Conservation (phyloP, 192 early-diverging fungal species). For the Lunasporangiospora selenospora region DNA sequence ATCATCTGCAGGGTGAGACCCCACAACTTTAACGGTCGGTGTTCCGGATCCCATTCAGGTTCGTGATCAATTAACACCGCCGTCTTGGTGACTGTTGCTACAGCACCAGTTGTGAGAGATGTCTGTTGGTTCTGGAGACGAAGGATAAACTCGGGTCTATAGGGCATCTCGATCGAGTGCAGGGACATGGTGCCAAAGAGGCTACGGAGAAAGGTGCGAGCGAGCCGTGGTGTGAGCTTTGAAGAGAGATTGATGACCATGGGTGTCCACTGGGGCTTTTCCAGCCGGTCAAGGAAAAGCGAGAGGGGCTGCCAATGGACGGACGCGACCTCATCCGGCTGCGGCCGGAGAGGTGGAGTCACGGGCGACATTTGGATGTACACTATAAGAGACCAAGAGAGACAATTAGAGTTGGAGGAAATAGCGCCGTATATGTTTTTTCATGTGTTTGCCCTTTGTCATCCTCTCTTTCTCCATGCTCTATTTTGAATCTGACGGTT, state of each 20-base stretch:
- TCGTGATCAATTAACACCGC: constrained; percentile 20
- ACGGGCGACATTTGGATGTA: constrained; percentile 51
- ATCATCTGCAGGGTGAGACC: constrained; percentile 55
- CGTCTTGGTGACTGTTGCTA: neutral
- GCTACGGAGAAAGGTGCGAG: constrained; percentile 39
- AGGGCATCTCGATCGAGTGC: constrained; percentile 50
- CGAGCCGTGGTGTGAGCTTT: constrained; percentile 44
- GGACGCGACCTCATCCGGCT: constrained; percentile 49
- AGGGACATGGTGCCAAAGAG: constrained; percentile 49
- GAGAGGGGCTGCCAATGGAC: constrained; percentile 51
- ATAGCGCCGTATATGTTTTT: too few relatives aligned
- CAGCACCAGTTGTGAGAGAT: too few relatives aligned
- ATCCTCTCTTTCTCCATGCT: too few relatives aligned
- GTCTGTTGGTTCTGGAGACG: constrained; percentile 1
- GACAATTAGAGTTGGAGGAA: neutral
- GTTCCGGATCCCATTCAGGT: constrained; percentile 43
- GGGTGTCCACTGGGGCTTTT: constrained; percentile 47
- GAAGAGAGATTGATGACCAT: constrained; percentile 50
- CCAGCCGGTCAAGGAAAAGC: constrained; percentile 43
- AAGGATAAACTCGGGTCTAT: constrained; percentile 38
- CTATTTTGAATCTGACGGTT: too few relatives aligned
- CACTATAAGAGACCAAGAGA: constrained; percentile 20
- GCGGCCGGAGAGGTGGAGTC: constrained; percentile 44
- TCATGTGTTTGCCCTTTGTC: too few relatives aligned
- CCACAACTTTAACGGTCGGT: constrained; percentile 45